phyloP scores from a whole-genome alignment of 352 stramenopile genomes.

The Globisporangium perplexum region DNA sequence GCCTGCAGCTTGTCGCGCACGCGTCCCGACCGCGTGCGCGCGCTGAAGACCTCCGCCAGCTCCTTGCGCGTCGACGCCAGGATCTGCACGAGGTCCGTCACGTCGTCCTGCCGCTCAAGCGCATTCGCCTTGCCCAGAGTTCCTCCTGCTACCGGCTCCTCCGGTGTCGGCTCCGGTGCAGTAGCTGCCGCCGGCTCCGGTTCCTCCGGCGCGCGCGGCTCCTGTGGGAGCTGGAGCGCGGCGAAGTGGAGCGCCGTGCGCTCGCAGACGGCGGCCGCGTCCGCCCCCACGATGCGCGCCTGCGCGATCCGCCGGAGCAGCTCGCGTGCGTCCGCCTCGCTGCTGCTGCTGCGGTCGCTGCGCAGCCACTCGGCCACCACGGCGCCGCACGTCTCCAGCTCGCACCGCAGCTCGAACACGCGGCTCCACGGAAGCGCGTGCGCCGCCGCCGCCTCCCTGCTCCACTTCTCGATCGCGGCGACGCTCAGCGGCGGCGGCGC shows the following conservation, averaged over 20 bases:
- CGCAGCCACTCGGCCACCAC: conserved; percentile 26
- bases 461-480: conserved; percentile 31
- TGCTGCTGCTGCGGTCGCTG: neutral
- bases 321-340: conserved; percentile 13
- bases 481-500: conserved; percentile 10
- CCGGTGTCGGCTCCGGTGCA: too few relatives aligned
- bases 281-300: conserved; percentile 25
- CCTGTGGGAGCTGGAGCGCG: conserved; percentile 24
- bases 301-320: conserved; percentile 21
- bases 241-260: conserved; percentile 41
- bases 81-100: conserved; percentile 62
- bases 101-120: conserved; percentile 30
- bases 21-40: conserved; percentile 51
- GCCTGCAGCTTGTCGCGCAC: conserved; percentile 64
- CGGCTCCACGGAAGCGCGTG: conserved; percentile 44
- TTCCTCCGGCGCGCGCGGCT: neutral
- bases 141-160: too few relatives aligned
- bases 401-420: conserved; percentile 29
- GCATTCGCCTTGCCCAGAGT: too few relatives aligned
- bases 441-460: conserved; percentile 15
- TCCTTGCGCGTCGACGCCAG: conserved; percentile 39
- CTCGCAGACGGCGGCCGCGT: conserved; percentile 24
- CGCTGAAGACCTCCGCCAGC: conserved; percentile 33
- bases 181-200: neutral
- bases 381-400: conserved; percentile 25